A percentile compares a stretch with the other conserved stretches of the same genome.
phyloP scores from a whole-genome alignment of 495 filamentous ascomycete species.

The Talaromyces stipitatus region DNA sequence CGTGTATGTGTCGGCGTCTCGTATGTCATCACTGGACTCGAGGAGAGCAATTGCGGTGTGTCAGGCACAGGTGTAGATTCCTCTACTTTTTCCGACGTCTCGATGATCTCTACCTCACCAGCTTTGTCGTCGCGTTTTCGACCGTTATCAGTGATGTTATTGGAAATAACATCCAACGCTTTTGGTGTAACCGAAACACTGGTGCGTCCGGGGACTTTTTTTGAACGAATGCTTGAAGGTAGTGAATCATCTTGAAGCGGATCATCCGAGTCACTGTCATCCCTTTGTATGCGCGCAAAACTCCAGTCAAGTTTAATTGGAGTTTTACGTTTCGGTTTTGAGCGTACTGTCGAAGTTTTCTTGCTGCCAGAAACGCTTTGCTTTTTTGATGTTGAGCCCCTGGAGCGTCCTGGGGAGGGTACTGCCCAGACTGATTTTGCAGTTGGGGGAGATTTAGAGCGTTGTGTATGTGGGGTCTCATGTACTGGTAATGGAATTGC shows the following conservation, averaged over 20 bases:
- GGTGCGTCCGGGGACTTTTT: background rate
- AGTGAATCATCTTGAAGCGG: conserved; percentile 33
- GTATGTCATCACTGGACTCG: background rate
- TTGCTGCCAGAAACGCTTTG: background rate
- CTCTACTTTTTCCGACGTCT: background rate
- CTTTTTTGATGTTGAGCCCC: background rate
- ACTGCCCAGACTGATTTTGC: conserved; percentile 34
- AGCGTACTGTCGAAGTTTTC: background rate
- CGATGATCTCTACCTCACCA: background rate
- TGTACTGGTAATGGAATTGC: conserved; percentile 11
- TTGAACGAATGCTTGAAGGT: conserved; percentile 14
- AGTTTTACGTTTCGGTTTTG: conserved; percentile 18
- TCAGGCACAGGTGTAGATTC: background rate
- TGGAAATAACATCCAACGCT: background rate
- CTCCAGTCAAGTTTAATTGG: conserved; percentile 36
- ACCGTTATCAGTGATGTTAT: background rate
- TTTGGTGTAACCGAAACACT: conserved; percentile 1
- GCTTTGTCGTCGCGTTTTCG: background rate
- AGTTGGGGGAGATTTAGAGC: conserved; percentile 29
- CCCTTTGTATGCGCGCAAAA: conserved; percentile 25
- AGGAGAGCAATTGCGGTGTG: background rate
- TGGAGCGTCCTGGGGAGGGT: conserved; percentile 9
- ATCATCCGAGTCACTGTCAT: conserved; percentile 39
- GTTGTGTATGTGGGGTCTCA: conserved; percentile 9
- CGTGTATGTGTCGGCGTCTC: conserved; percentile 1